phyloP scores from a whole-genome alignment of 2,329 filamentous ascomycete species.

The Trichoderma hamatum region DNA sequence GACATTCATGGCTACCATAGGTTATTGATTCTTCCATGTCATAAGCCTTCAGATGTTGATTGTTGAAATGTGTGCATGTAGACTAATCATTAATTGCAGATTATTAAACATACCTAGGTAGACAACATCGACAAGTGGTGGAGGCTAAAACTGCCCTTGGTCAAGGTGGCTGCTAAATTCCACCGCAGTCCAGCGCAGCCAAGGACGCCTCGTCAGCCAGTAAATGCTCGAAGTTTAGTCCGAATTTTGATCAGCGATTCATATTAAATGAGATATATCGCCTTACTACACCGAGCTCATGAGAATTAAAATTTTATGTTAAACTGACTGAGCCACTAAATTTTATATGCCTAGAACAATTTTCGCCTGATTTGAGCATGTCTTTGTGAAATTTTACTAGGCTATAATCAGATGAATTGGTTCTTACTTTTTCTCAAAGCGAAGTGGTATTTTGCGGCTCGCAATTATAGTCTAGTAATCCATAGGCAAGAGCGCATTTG shows the following conservation, averaged over 20 bases:
- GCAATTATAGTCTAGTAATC: too few species aligned
- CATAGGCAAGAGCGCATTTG: too few species aligned
- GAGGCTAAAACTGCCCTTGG: background rate
- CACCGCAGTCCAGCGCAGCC: background rate
- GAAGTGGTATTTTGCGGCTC: too few species aligned
- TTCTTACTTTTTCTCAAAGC: too few species aligned
- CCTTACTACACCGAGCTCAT: too few species aligned
- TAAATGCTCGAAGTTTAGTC: background rate
- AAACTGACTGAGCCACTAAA: too few species aligned
- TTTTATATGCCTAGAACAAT: too few species aligned
- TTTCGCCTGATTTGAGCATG: too few species aligned
- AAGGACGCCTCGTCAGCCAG: background rate
- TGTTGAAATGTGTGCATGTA: background rate
- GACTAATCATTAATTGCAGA: background rate
- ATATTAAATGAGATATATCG: too few species aligned
- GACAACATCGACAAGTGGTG: background rate
- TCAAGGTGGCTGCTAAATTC: background rate
- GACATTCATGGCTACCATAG: background rate
- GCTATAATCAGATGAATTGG: too few species aligned
- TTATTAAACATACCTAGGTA: background rate
- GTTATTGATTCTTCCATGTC: background rate
- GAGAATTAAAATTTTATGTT: too few species aligned
- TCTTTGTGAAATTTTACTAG: too few species aligned
- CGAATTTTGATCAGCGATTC: background rate
- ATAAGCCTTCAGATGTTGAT: background rate